Percentiles rank a stretch among this genome's conserved stretches.
These are phyloP conservation scores for Oxalis stricta DNA, from an alignment of 441 rosid species.

Conservation along the genomic window DNA sequence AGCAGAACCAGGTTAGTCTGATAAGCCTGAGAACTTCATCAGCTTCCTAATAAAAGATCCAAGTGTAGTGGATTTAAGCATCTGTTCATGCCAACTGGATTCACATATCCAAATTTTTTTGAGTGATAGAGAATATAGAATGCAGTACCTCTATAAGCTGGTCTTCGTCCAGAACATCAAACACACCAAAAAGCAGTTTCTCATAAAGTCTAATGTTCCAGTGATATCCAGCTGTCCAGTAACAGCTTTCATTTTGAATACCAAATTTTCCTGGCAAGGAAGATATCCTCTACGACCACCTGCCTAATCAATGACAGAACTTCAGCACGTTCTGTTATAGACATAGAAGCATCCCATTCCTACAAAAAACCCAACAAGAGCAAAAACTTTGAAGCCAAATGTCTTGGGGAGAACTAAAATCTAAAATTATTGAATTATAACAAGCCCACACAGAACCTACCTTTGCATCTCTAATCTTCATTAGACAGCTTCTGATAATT, in stretches of 20 bases:
- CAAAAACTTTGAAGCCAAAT: constrained; percentile 11
- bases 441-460: constrained; percentile 20
- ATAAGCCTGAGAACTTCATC: constrained; percentile 45
- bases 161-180: constrained; percentile 90
- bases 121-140: constrained; percentile 11
- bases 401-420: constrained; percentile 3
- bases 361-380: constrained; percentile 21
- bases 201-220: constrained; percentile 73
- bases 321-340: constrained; percentile 68
- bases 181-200: constrained; percentile 56
- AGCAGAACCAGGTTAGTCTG: constrained; percentile 67
- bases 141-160: constrained; percentile 75
- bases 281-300: constrained; percentile 44
- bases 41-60: constrained; percentile 47
- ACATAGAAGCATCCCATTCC: constrained; percentile 72
- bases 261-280: constrained; percentile 53
- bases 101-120: constrained; percentile 1
- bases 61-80: constrained; percentile 14
- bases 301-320: constrained; percentile 61
- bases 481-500: constrained; percentile 46
- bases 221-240: constrained; percentile 76
- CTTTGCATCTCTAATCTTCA: constrained; percentile 69
- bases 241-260: constrained; percentile 59
- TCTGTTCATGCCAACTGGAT: constrained; percentile 1
- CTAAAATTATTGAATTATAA: constrained; percentile 7